Evolutionary conservation across 345 rosid genomes (phyloP), one percentile per base, ranked within the genome.

Genomic region (Eucalyptus cloeziana): DNA sequence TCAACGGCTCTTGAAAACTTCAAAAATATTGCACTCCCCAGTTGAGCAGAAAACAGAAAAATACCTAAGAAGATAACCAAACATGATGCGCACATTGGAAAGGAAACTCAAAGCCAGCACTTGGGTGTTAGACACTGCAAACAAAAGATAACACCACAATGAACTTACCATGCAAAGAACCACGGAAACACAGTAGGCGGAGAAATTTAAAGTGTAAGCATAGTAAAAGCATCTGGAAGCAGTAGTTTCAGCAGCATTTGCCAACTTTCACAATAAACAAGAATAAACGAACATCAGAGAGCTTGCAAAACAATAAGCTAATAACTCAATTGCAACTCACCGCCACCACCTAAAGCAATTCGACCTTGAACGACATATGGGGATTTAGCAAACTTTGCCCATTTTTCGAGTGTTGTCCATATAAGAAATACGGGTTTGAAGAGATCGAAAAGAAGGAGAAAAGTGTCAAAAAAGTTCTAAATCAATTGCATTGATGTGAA

Each of bases 401-500:
- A 33, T 21, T 71, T 8, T 37, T 33, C 13, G 6, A 69, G 45
- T 37, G 44, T 52, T 17, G n/a, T 33, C 44, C 81, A 69, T 33
- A 17, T 17, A 69, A 33, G 12, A 33, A 17, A 33, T 3, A 69
- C 25, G 3, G 2, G 25, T 17, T 33, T 17, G 81, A 33, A 69
- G 81, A 69, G 13, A 67, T 31, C 5, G 12, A 64, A 62, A 64
- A 6, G 71, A 62, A 64, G 79, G 40, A 3, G 9, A 3, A 51
- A 51, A 51, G 56, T 51, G 56, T 17, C 4, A 7, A 7, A 51
- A 17, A 51, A 3, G 5, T 19, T 0, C 0, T 52, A 52, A 52
- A 52, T 0, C 10, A 1, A 0, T 52, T 52, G 22, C 4, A 52
- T 52, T 52, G 24, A 52, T 19, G 1, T 52, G 1, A 52, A 52